Percentiles rank a stretch among this genome's conserved stretches.
phyloP scores from a whole-genome alignment of 2,329 filamentous ascomycete species.

The Pleomassaria siparia region DNA sequence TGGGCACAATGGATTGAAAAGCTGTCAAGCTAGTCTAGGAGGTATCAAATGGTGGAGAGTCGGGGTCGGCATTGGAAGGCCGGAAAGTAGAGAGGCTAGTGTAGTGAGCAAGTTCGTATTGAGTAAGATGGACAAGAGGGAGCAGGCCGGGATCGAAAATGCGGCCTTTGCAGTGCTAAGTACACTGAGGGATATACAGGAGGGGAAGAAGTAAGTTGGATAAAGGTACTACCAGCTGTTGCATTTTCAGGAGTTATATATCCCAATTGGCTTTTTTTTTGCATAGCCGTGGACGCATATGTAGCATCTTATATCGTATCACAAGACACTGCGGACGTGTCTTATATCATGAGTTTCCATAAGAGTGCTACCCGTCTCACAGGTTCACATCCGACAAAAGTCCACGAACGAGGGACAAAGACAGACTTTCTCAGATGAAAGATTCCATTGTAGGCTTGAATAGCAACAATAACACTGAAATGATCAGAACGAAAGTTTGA shows the following conservation, averaged over 20 bases:
- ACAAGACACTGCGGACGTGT: neutral
- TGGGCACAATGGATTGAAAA: conserved; percentile 52
- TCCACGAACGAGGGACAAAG: too few relatives aligned
- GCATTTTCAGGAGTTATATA: conserved; percentile 6
- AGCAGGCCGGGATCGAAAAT: conserved; percentile 49
- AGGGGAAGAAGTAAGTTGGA: conserved; percentile 33
- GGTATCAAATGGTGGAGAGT: conserved; percentile 59
- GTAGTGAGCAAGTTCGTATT: conserved; percentile 80
- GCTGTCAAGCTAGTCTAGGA: conserved; percentile 32
- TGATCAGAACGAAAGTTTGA: neutral
- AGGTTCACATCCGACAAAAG: too few relatives aligned
- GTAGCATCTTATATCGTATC: conserved; percentile 1
- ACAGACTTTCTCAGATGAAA: too few relatives aligned
- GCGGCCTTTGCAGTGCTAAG: conserved; percentile 53
- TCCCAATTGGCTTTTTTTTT: neutral
- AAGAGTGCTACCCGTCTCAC: neutral
- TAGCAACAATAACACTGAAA: neutral
- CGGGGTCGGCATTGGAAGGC: conserved; percentile 85
- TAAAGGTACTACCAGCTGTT: too few relatives aligned
- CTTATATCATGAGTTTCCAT: neutral
- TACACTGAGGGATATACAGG: conserved; percentile 54
- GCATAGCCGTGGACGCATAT: neutral
- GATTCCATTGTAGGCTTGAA: too few relatives aligned
- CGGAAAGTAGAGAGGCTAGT: conserved; percentile 64
- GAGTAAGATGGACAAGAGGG: conserved; percentile 58